Conservation (phyloP, 768 basidiomycete genomes). For the Suillus alpinus region DNA sequence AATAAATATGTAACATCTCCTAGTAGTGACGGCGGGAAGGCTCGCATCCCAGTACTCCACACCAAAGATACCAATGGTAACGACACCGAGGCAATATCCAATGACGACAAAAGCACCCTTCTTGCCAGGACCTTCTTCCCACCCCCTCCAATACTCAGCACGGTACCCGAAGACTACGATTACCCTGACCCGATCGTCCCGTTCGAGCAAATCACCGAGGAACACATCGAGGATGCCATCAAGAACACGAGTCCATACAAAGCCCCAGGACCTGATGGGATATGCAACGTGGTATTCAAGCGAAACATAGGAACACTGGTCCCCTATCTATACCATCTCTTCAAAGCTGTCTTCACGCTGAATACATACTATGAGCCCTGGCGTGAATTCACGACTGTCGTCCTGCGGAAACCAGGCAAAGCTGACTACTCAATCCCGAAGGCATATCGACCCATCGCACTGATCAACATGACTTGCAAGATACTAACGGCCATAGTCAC, state of each 20-base stretch:
- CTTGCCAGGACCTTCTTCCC: constrained; percentile 27
- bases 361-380: constrained; percentile 13
- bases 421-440: too few relatives aligned
- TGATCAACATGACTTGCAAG: too few relatives aligned
- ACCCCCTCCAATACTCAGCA: too few relatives aligned
- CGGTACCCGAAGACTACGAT: too few relatives aligned
- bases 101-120: constrained; percentile 18
- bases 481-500: too few relatives aligned
- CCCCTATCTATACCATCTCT: constrained; percentile 4
- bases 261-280: constrained; percentile 22
- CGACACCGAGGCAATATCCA: constrained; percentile 2
- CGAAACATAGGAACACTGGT: constrained; percentile 10
- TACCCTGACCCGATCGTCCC: background rate
- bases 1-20: constrained; percentile 8
- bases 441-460: too few relatives aligned
- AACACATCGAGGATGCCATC: constrained; percentile 12
- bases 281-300: constrained; percentile 20
- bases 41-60: constrained; percentile 9
- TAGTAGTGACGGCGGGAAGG: background rate
- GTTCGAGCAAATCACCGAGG: constrained; percentile 8
- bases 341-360: constrained; percentile 13
- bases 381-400: constrained; percentile 24
- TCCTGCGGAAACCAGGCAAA: too few relatives aligned
- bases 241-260: constrained; percentile 12
- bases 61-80: background rate